A percentile compares a stretch with the other conserved stretches of the same genome.
These are phyloP conservation scores for Melampsora americana DNA, from an alignment of 1,284 basidiomycete genomes.

Conservation along the genomic window DNA sequence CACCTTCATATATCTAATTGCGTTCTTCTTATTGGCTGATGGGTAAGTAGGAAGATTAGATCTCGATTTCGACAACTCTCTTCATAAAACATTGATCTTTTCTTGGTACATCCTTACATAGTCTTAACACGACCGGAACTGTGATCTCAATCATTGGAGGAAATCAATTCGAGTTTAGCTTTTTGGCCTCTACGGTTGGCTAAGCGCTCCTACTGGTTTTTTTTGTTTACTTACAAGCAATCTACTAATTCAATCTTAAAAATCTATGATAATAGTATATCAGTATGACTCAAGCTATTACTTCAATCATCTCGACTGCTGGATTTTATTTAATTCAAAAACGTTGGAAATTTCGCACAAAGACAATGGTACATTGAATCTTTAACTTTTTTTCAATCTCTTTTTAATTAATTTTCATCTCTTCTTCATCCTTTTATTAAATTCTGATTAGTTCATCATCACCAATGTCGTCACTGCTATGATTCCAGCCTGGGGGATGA, in stretches of 20 bases:
- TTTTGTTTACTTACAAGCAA: not conserved
- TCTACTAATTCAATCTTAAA: not conserved
- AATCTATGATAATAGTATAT: constrained; percentile 20
- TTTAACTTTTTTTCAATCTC: too few species aligned
- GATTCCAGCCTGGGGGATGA: constrained; percentile 41
- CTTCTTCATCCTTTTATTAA: constrained; percentile 7
- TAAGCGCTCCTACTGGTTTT: not conserved
- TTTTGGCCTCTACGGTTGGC: constrained; percentile 34
- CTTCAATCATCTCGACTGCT: constrained; percentile 41
- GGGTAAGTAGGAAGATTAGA: constrained; percentile 12
- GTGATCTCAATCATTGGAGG: constrained; percentile 37
- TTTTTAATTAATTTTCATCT: not conserved
- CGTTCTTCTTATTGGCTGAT: constrained; percentile 43
- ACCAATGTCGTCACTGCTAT: constrained; percentile 41
- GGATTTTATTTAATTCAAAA: constrained; percentile 42
- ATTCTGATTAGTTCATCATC: constrained; percentile 28
- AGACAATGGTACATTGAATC: constrained; percentile 42
- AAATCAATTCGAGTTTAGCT: constrained; percentile 34
- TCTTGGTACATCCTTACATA: not conserved
- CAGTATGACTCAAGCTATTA: constrained; percentile 42
- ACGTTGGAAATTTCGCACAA: constrained; percentile 33
- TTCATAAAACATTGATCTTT: not conserved
- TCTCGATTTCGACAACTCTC: not conserved
- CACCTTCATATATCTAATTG: constrained; percentile 36
- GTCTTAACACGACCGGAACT: constrained; percentile 42